These are phyloP conservation scores for Fistulifera solaris DNA, from an alignment of 108 stramenopile genomes.

Conservation along the genomic window DNA sequence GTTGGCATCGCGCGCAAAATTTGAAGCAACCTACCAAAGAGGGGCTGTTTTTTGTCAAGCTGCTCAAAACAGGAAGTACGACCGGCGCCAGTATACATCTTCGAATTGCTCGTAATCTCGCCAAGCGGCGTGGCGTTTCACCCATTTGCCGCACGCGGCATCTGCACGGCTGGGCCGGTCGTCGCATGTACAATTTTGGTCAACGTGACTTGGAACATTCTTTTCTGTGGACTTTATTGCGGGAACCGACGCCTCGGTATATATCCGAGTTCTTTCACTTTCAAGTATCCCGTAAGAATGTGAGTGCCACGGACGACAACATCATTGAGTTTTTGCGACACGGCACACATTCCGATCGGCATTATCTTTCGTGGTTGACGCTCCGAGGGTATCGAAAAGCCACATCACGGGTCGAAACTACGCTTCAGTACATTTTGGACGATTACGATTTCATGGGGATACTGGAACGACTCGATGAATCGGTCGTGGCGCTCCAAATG, in stretches of 20 bases:
- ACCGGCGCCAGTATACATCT: conserved; percentile 2
- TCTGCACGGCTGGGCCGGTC: conserved; percentile 2
- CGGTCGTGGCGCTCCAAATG: conserved; percentile 24
- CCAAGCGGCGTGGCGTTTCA: background rate
- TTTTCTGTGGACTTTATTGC: conserved; percentile 28
- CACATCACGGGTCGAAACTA: background rate
- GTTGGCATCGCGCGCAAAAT: too few species aligned
- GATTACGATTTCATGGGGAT: conserved; percentile 46
- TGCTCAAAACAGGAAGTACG: conserved; percentile 4
- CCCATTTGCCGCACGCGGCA: conserved; percentile 2
- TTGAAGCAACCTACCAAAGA: background rate
- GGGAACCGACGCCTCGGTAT: conserved; percentile 31
- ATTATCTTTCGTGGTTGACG: background rate
- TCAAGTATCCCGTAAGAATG: conserved; percentile 21
- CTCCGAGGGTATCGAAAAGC: background rate
- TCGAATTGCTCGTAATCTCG: conserved; percentile 8
- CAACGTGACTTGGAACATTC: background rate
- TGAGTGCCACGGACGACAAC: conserved; percentile 23
- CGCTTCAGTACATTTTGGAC: conserved; percentile 14
- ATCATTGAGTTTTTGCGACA: conserved; percentile 6
- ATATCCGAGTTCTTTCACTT: conserved; percentile 38
- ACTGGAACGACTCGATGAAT: conserved; percentile 40
- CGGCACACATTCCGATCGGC: background rate
- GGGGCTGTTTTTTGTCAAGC: conserved; percentile 8
- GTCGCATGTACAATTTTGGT: background rate